These are phyloP conservation scores for Citrullus mucosospermus DNA, from an alignment of 306 rosid species.

Conservation along the genomic window DNA sequence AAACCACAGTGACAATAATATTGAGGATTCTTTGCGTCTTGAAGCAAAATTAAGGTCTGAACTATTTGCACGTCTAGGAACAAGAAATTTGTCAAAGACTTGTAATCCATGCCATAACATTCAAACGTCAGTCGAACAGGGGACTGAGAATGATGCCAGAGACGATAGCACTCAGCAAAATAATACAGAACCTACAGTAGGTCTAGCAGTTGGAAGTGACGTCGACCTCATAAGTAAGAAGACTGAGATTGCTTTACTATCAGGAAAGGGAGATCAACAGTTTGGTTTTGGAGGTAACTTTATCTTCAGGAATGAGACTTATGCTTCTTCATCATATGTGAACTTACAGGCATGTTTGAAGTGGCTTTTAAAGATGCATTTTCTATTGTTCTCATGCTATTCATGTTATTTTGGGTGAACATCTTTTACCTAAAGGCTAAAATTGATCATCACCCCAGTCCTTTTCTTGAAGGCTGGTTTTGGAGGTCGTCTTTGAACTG, in stretches of 20 bases:
- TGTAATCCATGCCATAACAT: slow-evolving; percentile 21
- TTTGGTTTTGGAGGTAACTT: slow-evolving; percentile 33
- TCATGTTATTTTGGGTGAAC: not conserved
- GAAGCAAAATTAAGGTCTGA: slow-evolving; percentile 77
- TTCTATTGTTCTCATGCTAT: not conserved
- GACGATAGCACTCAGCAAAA: slow-evolving; percentile 19
- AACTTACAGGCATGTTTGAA: not conserved
- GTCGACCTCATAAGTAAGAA: slow-evolving; percentile 25
- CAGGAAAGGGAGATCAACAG: slow-evolving; percentile 20
- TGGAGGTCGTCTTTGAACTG: not conserved
- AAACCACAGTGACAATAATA: slow-evolving; percentile 13
- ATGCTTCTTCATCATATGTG: not conserved
- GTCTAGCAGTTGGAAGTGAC: slow-evolving; percentile 41
- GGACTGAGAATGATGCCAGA: slow-evolving; percentile 43
- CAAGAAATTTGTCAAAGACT: slow-evolving; percentile 27
- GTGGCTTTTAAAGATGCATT: not conserved
- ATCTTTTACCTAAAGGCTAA: not conserved
- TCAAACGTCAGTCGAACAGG: slow-evolving; percentile 30
- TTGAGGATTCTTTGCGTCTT: slow-evolving; percentile 64
- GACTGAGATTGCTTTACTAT: slow-evolving; percentile 12
- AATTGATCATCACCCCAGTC: not conserved
- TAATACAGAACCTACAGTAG: slow-evolving; percentile 25
- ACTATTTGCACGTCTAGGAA: slow-evolving; percentile 57
- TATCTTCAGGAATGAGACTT: not conserved
- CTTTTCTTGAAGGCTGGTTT: not conserved